A percentile compares a stretch with the other conserved stretches of the same genome.
phyloP scores from a whole-genome alignment of 352 stramenopile species.

The Globisporangium nodosum region DNA sequence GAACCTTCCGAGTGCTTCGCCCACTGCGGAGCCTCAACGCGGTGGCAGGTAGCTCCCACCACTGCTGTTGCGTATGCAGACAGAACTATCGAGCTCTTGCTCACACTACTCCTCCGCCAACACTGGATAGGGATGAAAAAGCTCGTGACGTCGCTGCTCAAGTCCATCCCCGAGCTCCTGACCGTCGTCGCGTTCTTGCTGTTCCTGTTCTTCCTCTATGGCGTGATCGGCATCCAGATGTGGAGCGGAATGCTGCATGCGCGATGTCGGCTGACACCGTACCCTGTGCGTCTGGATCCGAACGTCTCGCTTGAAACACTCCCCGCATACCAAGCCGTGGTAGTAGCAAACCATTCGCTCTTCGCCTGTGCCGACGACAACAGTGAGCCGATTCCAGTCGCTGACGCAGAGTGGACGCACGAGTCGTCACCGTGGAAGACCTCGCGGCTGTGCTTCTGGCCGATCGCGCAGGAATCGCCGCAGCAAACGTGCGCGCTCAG shows the following conservation, averaged over 20 bases:
- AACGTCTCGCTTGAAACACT: constrained; percentile 24
- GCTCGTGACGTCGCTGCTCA: constrained; percentile 68
- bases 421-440: constrained; percentile 45
- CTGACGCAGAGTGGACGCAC: constrained; percentile 31
- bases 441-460: constrained; percentile 85
- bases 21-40: constrained; percentile 55
- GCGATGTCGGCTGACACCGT: constrained; percentile 65
- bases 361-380: constrained; percentile 30
- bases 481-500: constrained; percentile 52
- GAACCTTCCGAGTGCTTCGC: constrained; percentile 57
- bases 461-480: constrained; percentile 65
- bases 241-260: constrained; percentile 65
- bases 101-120: neutral
- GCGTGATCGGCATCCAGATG: constrained; percentile 77
- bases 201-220: constrained; percentile 86
- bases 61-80: neutral
- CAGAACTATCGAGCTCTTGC: neutral
- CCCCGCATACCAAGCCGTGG: constrained; percentile 21
- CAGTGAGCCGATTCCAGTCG: constrained; percentile 29
- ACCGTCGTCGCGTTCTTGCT: constrained; percentile 75
- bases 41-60: constrained; percentile 34
- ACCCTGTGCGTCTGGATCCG: constrained; percentile 44
- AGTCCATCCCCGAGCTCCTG: constrained; percentile 68
- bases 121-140: constrained; percentile 55
- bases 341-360: constrained; percentile 28